Base-by-base conservation (phyloP, 345 rosid genomes). In the Melastoma malabathricum region DNA sequence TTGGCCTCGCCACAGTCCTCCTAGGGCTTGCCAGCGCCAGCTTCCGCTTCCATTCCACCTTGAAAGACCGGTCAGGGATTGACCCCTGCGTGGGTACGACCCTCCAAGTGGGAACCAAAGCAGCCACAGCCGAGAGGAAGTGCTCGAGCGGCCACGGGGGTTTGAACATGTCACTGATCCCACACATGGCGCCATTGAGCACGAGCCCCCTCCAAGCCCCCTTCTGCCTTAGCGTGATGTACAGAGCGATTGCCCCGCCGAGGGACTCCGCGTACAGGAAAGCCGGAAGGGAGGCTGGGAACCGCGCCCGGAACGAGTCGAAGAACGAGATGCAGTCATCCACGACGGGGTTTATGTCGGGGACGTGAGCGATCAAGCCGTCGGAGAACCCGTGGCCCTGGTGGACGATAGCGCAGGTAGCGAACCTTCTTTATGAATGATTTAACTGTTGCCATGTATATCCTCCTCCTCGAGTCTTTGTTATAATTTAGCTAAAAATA, bases 351-450 rank as follows among this genome's bases (percentile, higher is more conserved):
- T 79, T 60, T 52, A 92, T 50, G 63, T 79, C 81, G 0, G 98
- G 98, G 22, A 87, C 75, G 54, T 92, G 96, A 38, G 75, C 65
- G 8, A 48, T 43, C 41, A 90, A 72, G 13, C 94, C 96, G 14
- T 84, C 95, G 15, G 97, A 92, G 80, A 74, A 75, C 56, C 98
- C 98, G 64, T 92, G 98, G 59, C 98, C 98, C 61, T 84, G 97
- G 71, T 92, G 98, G 66, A 87, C 98, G 52, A 92, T 76, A 2
- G 95, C 93, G 51, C 97, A 92, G 18, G 82, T 72, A 58, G 71
- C 75, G 64, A 81, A 87, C 0, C 98, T 97, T n/a, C n/a, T n/a
- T n/a, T n/a, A n/a, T n/a, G n/a, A n/a, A n/a, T n/a, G n/a, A n/a
- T n/a, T n/a, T n/a, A n/a, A n/a, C n/a, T n/a, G n/a, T n/a, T n/a